phyloP scores from a whole-genome alignment of 78 protist genomes.

The Polysphondylium violaceum region DNA sequence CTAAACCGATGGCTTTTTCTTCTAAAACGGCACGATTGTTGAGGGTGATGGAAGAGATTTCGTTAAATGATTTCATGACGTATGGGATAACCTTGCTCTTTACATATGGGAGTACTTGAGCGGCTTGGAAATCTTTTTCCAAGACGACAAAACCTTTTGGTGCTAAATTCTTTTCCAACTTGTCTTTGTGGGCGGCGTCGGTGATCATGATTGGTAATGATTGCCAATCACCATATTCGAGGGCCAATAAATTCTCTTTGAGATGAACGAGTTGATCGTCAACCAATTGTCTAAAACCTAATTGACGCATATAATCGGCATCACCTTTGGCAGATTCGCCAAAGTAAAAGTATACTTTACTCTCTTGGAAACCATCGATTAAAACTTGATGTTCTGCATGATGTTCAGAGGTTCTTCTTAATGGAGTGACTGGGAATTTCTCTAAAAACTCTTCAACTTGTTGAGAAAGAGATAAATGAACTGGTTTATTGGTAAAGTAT shows the following conservation, averaged over 20 bases:
- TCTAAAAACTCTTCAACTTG: constrained; percentile 10
- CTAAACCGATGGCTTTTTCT: constrained; percentile 13
- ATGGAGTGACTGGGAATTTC: background rate
- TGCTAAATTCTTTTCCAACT: background rate
- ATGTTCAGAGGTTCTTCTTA: background rate
- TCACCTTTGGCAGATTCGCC: constrained; percentile 64
- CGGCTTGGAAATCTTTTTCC: constrained; percentile 18
- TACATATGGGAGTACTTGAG: background rate
- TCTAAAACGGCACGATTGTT: constrained; percentile 1
- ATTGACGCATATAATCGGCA: constrained; percentile 28
- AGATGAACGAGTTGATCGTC: constrained; percentile 47
- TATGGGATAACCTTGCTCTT: constrained; percentile 40
- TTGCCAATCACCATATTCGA: constrained; percentile 49
- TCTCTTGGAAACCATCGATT: constrained; percentile 30
- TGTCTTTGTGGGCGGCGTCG: background rate
- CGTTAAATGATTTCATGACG: constrained; percentile 3
- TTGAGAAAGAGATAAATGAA: background rate
- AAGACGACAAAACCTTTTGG: constrained; percentile 51
- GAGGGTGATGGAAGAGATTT: background rate
- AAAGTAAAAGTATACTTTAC: constrained; percentile 52
- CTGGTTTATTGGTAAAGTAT: background rate
- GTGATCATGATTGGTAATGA: constrained; percentile 43
- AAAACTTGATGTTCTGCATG: background rate
- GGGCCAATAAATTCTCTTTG: constrained; percentile 8
- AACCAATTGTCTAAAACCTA: constrained; percentile 17